Percentiles rank a stretch among this genome's conserved stretches.
Evolutionary conservation across 2,329 filamentous ascomycete genomes (phyloP).

Genomic region (Penicillium frequentans): DNA sequence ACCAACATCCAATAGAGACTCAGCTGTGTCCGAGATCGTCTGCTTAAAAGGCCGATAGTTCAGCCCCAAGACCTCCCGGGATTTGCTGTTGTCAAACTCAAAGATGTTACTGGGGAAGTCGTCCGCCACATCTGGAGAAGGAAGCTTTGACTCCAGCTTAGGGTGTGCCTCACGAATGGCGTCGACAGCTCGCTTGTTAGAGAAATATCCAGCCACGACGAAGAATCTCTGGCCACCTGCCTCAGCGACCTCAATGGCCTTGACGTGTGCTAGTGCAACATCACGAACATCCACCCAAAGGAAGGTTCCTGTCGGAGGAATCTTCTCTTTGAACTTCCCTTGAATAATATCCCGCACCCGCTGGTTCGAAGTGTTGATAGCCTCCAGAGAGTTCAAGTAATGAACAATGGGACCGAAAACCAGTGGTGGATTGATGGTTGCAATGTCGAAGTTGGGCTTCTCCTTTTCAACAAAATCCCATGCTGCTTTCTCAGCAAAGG

Average conservation of each 20-base stretch:
- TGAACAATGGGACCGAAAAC: conserved; percentile 65
- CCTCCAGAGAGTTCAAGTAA: conserved; percentile 62
- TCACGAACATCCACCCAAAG: conserved; percentile 58
- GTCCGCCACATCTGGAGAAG: conserved; percentile 32
- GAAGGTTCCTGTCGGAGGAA: conserved; percentile 59
- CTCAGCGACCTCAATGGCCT: conserved; percentile 47
- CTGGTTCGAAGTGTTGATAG: conserved; percentile 72
- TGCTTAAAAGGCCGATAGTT: conserved; percentile 42
- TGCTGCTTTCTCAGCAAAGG: conserved; percentile 65
- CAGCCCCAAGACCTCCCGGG: conserved; percentile 42
- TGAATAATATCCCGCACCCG: conserved; percentile 64
- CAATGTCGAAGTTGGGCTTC: conserved; percentile 59
- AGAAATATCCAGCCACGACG: conserved; percentile 41
- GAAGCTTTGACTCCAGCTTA: conserved; percentile 42
- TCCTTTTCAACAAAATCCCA: conserved; percentile 63
- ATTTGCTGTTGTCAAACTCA: conserved; percentile 40
- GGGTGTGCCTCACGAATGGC: conserved; percentile 45
- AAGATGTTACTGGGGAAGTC: conserved; percentile 33
- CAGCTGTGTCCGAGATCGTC: conserved; percentile 39
- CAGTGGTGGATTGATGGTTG: conserved; percentile 62
- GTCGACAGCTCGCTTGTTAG: conserved; percentile 45
- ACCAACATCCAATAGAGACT: conserved; percentile 35
- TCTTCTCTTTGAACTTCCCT: conserved; percentile 59
- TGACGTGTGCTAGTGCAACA: conserved; percentile 49
- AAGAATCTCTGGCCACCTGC: conserved; percentile 50